phyloP scores from a whole-genome alignment of 108 stramenopile genomes.

The Pseudonitzschia multiseries region DNA sequence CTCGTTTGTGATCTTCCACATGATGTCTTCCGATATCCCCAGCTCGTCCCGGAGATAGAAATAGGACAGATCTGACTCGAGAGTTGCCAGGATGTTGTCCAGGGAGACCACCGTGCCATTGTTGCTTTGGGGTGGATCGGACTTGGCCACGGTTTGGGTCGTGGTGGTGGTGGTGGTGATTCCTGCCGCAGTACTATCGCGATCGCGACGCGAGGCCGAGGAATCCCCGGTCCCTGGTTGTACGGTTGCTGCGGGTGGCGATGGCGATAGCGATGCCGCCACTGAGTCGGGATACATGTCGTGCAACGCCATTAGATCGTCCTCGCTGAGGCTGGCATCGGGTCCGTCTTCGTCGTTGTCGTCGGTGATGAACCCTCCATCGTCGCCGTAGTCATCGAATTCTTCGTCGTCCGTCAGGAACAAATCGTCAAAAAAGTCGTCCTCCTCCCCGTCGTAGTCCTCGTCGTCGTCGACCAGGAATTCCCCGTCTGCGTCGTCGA shows the following conservation, averaged over 20 bases:
- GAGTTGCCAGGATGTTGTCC: slow-evolving; percentile 13
- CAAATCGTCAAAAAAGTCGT: slow-evolving; percentile 23
- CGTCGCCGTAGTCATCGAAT: not conserved
- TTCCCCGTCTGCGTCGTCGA: not conserved
- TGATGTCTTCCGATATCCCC: slow-evolving; percentile 71
- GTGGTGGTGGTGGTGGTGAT: not conserved
- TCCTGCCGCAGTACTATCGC: no score
- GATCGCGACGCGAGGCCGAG: not conserved
- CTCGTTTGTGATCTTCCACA: slow-evolving; percentile 79
- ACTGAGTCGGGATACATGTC: slow-evolving; percentile 23
- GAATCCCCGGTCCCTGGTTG: not conserved
- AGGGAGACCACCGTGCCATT: not conserved
- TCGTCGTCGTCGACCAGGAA: slow-evolving; percentile 5
- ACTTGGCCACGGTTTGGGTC: not conserved
- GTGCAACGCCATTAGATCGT: slow-evolving; percentile 25
- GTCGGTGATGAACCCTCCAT: slow-evolving; percentile 3
- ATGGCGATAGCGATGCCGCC: no score
- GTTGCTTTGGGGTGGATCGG: not conserved
- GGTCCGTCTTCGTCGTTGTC: slow-evolving; percentile 20
- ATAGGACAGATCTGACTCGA: slow-evolving; percentile 62
- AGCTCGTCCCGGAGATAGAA: slow-evolving; percentile 77
- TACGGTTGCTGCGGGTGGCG: not conserved
- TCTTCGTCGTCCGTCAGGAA: slow-evolving; percentile 6
- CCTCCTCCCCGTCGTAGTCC: not conserved
- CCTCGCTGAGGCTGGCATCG: slow-evolving; percentile 19